These are phyloP conservation scores for Penicillium brasilianum DNA, from an alignment of 2,329 filamentous ascomycete species.

Conservation along the genomic window DNA sequence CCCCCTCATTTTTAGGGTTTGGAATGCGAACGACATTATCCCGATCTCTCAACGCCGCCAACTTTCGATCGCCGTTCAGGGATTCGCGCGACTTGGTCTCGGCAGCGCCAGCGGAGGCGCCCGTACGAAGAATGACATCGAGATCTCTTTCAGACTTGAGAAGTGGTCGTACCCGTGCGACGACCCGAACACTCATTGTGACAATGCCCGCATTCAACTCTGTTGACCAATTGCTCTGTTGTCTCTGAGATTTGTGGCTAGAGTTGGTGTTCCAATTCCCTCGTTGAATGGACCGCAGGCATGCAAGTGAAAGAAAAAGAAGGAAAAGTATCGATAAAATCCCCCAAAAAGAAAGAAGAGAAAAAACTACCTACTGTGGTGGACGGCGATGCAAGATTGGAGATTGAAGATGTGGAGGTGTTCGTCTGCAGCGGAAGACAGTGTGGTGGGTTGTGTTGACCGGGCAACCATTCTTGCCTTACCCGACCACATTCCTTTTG, in stretches of 20 bases:
- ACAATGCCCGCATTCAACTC: conserved; percentile 17
- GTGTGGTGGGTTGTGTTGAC: conserved; percentile 28
- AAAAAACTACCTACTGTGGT: conserved; percentile 28
- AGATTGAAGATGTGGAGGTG: conserved; percentile 25
- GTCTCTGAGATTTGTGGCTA: neutral
- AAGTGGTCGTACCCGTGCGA: conserved; percentile 87
- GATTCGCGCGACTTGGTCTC: conserved; percentile 29
- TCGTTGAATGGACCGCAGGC: conserved; percentile 16
- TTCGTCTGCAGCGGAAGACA: conserved; percentile 17
- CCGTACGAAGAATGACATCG: conserved; percentile 82
- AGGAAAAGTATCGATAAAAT: conserved; percentile 21
- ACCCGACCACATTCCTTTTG: conserved; percentile 5
- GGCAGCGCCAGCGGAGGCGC: conserved; percentile 43
- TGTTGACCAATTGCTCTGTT: neutral
- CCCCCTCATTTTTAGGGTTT: conserved; percentile 87
- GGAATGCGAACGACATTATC: conserved; percentile 81
- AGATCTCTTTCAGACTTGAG: conserved; percentile 83
- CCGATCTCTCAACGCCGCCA: conserved; percentile 54
- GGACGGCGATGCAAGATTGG: conserved; percentile 22
- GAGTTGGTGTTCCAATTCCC: conserved; percentile 12
- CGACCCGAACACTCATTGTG: conserved; percentile 71
- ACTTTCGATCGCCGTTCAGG: conserved; percentile 31
- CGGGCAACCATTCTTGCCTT: conserved; percentile 25
- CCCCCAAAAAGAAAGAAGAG: conserved; percentile 20
- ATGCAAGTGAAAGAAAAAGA: conserved; percentile 10